Base-by-base conservation (phyloP, 768 basidiomycete species). In the Rossbeevera mucosa region DNA sequence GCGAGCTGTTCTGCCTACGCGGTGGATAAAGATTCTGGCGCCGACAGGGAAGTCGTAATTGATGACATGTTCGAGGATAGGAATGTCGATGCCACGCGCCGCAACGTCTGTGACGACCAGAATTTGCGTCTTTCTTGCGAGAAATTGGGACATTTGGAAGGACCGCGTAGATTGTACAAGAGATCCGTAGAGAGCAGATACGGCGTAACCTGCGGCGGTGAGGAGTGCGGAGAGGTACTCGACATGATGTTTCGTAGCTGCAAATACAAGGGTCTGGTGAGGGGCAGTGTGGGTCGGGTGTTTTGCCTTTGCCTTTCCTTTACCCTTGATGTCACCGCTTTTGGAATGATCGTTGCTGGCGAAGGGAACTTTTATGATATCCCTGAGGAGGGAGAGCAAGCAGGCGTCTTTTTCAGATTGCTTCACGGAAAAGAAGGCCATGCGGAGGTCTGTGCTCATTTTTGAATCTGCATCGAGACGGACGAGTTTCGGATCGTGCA, bases 1-100 rank as follows among this genome's bases (percentile, higher is more conserved):
- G 63, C 96, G 81, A 6, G 96, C 96, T 5, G 96, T 97, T 53
- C 96, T 83, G 43, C 96, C 96, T 21, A 98, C 95, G 52, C 96
- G 89, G 69, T 99, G 96, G 0, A 99, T 85, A 59, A 97, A 99
- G 11, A 96, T 85, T 51, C 94, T 77, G 2, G 93, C 83, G 21
- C 94, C 92, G 53, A 92, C 88, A 1, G 96, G 96, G 59, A 99
- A 97, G 62, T 99, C 96, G 68, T 94, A 99, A 69, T 99, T 99
- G 68, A 99, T 77, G 29, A 99, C 96, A 64, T 98, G 91, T 66
- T 94, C 92, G 55, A 99, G 79, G 36, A 97, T 79, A 5, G 96
- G 96, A 29, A 99, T 94, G 71, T 99, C 96, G 60, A 99, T 92
- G 62, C 96, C 96, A 59, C 96, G 88, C 13, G 96, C 96, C 18